Conservation (phyloP, 1,284 basidiomycete genomes). For the Rugiboletus extremiorientalis region DNA sequence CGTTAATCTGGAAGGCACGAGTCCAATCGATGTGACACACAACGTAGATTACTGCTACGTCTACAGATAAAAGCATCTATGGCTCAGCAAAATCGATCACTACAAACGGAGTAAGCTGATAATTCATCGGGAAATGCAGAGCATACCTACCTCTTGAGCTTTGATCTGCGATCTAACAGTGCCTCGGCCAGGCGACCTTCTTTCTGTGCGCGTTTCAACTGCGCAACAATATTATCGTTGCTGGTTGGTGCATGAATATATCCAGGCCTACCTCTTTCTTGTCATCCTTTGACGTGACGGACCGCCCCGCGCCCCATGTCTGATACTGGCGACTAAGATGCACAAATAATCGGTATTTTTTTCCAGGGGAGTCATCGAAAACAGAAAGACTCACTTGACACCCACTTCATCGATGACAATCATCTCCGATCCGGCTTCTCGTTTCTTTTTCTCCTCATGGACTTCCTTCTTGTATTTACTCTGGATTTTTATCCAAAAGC, state of each 20-base stretch:
- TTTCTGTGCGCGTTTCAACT: slow-evolving; percentile 83
- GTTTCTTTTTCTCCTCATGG: slow-evolving; percentile 75
- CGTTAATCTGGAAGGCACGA: slow-evolving; percentile 3
- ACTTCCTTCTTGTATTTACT: slow-evolving; percentile 88
- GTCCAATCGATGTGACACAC: slow-evolving; percentile 18
- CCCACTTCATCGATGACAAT: slow-evolving; percentile 65
- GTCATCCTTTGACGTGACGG: slow-evolving; percentile 68
- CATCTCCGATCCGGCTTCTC: slow-evolving; percentile 55
- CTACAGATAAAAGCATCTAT: slow-evolving; percentile 10
- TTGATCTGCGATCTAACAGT: slow-evolving; percentile 83
- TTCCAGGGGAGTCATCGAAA: slow-evolving; percentile 3
- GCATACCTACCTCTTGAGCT: slow-evolving; percentile 93
- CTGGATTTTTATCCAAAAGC: slow-evolving; percentile 89
- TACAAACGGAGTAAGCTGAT: slow-evolving; percentile 26
- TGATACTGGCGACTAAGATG: slow-evolving; percentile 70
- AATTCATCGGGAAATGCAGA: background rate
- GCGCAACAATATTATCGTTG: slow-evolving; percentile 7
- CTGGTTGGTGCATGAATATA: slow-evolving; percentile 8
- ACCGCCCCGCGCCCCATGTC: slow-evolving; percentile 84
- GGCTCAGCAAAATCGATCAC: slow-evolving; percentile 64
- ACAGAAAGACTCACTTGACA: slow-evolving; percentile 58
- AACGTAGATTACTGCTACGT: slow-evolving; percentile 4
- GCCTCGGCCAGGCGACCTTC: slow-evolving; percentile 89
- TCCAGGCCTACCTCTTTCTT: slow-evolving; percentile 59
- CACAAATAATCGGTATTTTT: slow-evolving; percentile 4